A percentile compares a stretch with the other conserved stretches of the same genome.
phyloP scores from a whole-genome alignment of 768 basidiomycete genomes.

The Kwoniella heveanensis region DNA sequence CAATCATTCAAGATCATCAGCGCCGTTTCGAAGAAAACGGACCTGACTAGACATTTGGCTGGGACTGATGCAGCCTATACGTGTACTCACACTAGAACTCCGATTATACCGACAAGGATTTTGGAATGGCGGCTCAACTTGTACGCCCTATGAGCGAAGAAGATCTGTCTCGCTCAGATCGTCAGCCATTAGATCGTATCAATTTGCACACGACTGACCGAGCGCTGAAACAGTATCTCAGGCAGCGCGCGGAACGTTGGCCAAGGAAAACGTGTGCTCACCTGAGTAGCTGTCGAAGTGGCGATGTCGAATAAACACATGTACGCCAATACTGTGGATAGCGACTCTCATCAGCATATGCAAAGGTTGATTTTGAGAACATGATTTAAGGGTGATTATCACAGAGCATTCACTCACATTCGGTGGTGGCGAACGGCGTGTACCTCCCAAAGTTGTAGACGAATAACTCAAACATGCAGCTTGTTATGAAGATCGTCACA shows the following conservation, averaged over 20 bases:
- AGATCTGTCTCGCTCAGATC: conserved; percentile 1
- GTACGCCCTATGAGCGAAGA: conserved; percentile 19
- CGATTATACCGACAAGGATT: background rate
- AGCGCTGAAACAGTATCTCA: no score
- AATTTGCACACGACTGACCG: no score
- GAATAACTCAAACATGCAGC: conserved; percentile 12
- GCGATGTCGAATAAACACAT: conserved; percentile 15
- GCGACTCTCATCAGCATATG: no score
- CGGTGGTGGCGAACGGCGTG: background rate
- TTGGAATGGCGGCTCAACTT: conserved; percentile 3
- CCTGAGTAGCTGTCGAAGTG: conserved; percentile 12
- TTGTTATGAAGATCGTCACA: conserved; percentile 10
- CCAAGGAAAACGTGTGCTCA: background rate
- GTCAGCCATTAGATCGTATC: no score
- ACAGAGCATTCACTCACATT: no score
- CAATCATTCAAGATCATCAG: no score
- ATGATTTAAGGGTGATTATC: no score
- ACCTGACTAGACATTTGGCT: no score
- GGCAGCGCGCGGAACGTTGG: no score
- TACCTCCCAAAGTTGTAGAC: conserved; percentile 18
- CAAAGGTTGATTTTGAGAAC: no score
- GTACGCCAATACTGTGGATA: background rate
- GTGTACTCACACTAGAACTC: conserved; percentile 1
- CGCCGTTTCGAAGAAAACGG: no score
- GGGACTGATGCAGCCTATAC: no score